Evolutionary conservation across 2,329 filamentous ascomycete species (phyloP).

Genomic region (Fusarium bulbicola): DNA sequence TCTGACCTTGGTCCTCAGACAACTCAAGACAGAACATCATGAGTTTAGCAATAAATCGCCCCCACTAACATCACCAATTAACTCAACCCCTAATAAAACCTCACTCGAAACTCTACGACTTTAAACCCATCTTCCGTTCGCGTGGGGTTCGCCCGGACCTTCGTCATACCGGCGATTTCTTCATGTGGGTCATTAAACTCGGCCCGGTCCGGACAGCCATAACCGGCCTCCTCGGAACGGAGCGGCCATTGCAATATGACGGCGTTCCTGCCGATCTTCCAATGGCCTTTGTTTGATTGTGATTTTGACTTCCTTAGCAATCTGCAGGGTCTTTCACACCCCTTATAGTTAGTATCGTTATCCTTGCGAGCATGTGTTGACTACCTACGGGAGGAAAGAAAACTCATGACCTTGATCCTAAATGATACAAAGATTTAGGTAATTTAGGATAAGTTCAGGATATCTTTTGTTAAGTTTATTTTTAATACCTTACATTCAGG

Average conservation of each 20-base stretch:
- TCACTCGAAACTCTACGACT: not conserved
- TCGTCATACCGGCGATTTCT: conserved; percentile 18
- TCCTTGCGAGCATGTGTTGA: not conserved
- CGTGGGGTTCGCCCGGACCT: conserved; percentile 14
- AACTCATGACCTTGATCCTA: no score
- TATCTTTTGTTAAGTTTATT: no score
- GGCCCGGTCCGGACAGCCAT: conserved; percentile 40
- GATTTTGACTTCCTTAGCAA: conserved; percentile 17
- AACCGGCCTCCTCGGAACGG: conserved; percentile 6
- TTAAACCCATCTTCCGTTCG: not conserved
- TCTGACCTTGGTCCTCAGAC: not conserved
- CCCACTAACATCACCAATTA: not conserved
- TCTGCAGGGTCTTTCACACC: conserved; percentile 28
- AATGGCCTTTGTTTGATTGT: not conserved
- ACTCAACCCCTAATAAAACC: not conserved
- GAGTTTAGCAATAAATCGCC: not conserved
- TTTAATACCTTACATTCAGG: no score
- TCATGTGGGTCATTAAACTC: conserved; percentile 26
- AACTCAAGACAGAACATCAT: not conserved
- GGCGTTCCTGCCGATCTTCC: conserved; percentile 21
- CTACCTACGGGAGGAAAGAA: no score
- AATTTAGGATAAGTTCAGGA: no score
- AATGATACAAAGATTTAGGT: no score
- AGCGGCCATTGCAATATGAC: conserved; percentile 17
- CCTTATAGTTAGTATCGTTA: conserved; percentile 4